A percentile compares a stretch with the other conserved stretches of the same genome.
Evolutionary conservation across 164 flowering plant genomes (phyloP).

Genomic region (Annona cherimola): DNA sequence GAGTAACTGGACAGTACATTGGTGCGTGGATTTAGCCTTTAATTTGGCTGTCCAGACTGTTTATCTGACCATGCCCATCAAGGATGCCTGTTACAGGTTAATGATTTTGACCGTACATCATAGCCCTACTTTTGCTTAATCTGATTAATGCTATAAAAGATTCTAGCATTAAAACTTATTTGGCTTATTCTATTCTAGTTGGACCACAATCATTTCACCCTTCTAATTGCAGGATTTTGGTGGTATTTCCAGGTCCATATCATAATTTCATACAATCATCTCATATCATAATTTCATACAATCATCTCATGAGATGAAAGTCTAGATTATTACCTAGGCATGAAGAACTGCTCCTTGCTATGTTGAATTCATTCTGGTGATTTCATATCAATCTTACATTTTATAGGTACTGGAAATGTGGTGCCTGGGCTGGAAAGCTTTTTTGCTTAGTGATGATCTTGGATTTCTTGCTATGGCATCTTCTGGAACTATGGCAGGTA

Average conservation of each 20-base stretch:
- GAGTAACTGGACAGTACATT: neutral
- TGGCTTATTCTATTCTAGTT: neutral
- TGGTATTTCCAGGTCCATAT: neutral
- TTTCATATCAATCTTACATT: neutral
- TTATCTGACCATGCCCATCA: neutral
- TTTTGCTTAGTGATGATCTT: constrained; percentile 86
- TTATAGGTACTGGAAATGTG: constrained; percentile 78
- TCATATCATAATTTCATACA: neutral
- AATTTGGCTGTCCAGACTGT: neutral
- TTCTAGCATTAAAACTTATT: too few species aligned
- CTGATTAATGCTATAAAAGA: too few species aligned
- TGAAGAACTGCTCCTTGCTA: too few species aligned
- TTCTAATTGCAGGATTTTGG: neutral
- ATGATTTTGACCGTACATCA: too few species aligned
- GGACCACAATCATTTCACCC: neutral
- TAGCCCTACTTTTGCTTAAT: too few species aligned
- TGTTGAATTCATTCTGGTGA: neutral
- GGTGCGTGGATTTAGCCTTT: neutral
- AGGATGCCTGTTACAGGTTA: neutral
- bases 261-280: neutral
- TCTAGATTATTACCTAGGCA: too few species aligned
- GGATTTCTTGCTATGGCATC: constrained; percentile 69
- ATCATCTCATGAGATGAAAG: too few species aligned
- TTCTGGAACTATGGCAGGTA: constrained; percentile 72
- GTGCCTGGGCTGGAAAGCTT: constrained; percentile 95